phyloP scores from a whole-genome alignment of 2,329 filamentous ascomycete genomes.

The Ascochyta rabiei region DNA sequence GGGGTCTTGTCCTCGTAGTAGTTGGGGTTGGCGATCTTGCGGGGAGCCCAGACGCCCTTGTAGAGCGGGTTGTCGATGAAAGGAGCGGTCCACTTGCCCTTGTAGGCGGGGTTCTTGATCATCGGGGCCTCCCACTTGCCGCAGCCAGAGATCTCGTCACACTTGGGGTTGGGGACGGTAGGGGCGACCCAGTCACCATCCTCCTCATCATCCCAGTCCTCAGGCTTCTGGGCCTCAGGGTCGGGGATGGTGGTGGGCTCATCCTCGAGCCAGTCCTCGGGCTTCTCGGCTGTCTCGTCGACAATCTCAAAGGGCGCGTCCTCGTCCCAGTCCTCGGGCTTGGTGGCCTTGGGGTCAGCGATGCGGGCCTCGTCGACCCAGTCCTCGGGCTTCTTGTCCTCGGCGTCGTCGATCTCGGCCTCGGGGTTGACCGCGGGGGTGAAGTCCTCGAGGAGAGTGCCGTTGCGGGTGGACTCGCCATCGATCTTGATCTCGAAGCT shows the following conservation, averaged over 20 bases:
- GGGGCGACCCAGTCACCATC: slow-evolving; percentile 96
- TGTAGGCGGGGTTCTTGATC: slow-evolving; percentile 95
- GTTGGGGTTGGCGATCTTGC: slow-evolving; percentile 95
- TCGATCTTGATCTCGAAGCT: slow-evolving; percentile 92
- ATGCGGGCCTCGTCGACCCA: slow-evolving; percentile 97
- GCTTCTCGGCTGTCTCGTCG: slow-evolving; percentile 88
- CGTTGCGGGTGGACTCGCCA: slow-evolving; percentile 84
- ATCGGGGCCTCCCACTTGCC: slow-evolving; percentile 89
- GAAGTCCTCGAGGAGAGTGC: slow-evolving; percentile 94
- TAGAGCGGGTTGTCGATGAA: slow-evolving; percentile 96
- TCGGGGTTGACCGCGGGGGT: slow-evolving; percentile 88
- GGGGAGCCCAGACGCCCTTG: slow-evolving; percentile 93
- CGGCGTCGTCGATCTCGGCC: slow-evolving; percentile 91
- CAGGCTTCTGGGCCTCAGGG: slow-evolving; percentile 94
- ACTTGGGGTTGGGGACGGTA: slow-evolving; percentile 94
- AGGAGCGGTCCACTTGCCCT: slow-evolving; percentile 97
- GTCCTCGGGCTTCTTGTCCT: slow-evolving; percentile 91
- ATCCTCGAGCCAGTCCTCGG: slow-evolving; percentile 94
- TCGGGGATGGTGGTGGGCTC: slow-evolving; percentile 84
- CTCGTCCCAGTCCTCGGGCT: slow-evolving; percentile 99
- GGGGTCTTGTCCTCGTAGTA: slow-evolving; percentile 98
- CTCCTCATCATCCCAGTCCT: slow-evolving; percentile 99
- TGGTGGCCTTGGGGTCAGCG: slow-evolving; percentile 86
- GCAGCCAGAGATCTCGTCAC: slow-evolving; percentile 89
- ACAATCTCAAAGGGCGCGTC: slow-evolving; percentile 96